Conservation (phyloP, 2,329 filamentous ascomycete species). For the Pleochaeta shiraiana region DNA sequence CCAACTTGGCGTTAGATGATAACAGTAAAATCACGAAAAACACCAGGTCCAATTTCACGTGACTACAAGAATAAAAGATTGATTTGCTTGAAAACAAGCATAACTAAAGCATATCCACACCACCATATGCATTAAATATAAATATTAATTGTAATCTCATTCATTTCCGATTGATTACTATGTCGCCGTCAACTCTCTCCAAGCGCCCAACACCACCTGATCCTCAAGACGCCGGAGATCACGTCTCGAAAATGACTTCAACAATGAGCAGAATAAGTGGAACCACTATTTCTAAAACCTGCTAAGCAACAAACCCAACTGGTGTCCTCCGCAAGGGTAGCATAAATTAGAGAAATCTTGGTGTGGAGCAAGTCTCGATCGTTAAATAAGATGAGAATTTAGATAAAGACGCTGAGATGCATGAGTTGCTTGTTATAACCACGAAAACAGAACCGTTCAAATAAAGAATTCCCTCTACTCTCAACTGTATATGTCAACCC, state of each 20-base stretch:
- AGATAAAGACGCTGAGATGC: neutral
- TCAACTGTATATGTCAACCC: neutral
- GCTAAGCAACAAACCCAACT: neutral
- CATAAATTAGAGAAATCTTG: neutral
- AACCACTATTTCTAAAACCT: neutral
- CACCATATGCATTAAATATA: too few relatives aligned
- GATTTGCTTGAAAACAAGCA: too few relatives aligned
- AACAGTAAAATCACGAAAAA: too few relatives aligned
- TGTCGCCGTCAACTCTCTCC: neutral
- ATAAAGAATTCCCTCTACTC: neutral
- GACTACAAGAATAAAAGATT: too few relatives aligned
- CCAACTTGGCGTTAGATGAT: neutral
- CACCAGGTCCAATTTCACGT: too few relatives aligned
- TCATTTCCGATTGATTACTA: neutral
- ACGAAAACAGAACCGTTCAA: neutral
- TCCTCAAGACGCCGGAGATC: neutral
- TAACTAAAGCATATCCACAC: too few relatives aligned
- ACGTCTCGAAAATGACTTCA: neutral
- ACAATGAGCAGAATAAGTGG: neutral
- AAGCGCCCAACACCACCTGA: neutral
- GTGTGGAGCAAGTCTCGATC: neutral
- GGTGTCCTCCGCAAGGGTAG: neutral
- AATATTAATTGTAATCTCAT: too few relatives aligned
- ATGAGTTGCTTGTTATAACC: neutral
- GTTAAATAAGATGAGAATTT: neutral